phyloP scores from a whole-genome alignment of 345 rosid genomes.

The Syzygium aromaticum region DNA sequence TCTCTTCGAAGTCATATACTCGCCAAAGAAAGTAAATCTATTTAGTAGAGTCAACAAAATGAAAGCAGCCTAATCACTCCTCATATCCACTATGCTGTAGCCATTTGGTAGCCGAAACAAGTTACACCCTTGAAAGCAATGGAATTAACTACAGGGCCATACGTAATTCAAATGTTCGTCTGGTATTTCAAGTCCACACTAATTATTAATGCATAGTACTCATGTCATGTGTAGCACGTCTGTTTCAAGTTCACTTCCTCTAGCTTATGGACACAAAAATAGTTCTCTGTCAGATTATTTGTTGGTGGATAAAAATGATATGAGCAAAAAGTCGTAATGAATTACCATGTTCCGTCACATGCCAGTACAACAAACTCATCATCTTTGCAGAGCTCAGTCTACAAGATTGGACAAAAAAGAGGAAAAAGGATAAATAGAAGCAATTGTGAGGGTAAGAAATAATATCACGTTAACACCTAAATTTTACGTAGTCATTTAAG shows the following conservation, averaged over 20 bases:
- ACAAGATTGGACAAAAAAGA: neutral
- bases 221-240: neutral
- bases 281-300: neutral
- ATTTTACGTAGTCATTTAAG: too few species aligned
- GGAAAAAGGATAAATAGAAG: neutral
- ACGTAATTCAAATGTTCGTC: neutral
- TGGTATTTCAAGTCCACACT: neutral
- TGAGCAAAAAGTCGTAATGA: neutral
- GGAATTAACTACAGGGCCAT: neutral
- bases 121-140: neutral
- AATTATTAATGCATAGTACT: neutral
- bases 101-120: neutral
- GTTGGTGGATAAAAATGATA: neutral
- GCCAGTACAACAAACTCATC: constrained; percentile 92
- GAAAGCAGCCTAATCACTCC: neutral
- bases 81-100: neutral
- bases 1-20: neutral
- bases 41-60: neutral
- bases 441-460: neutral
- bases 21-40: neutral
- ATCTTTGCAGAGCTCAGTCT: constrained; percentile 94
- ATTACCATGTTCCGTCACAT: constrained; percentile 91
- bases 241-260: neutral
- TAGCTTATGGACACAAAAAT: neutral
- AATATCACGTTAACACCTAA: neutral